Conservation (phyloP, 164 flowering plant genomes). For the Tetrastigma voinierianum region DNA sequence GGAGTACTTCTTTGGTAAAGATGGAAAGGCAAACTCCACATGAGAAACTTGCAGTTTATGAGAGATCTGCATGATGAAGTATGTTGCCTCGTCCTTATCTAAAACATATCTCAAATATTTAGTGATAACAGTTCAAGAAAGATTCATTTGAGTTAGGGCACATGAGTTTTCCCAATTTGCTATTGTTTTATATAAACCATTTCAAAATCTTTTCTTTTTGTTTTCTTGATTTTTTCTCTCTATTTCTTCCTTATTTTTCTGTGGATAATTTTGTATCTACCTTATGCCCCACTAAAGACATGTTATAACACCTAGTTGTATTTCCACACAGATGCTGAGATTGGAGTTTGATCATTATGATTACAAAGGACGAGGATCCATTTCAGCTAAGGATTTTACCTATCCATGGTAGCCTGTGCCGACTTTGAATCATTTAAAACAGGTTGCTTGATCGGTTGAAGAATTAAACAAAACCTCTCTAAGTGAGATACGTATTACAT, state of each 20-base stretch:
- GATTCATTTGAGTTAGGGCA: no score
- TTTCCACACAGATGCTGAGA: constrained; percentile 56
- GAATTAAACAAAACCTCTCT: constrained; percentile 48
- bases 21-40: constrained; percentile 63
- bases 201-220: no score
- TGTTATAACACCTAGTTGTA: constrained; percentile 1
- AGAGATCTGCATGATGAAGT: constrained; percentile 79
- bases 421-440: constrained; percentile 65
- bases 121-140: neutral
- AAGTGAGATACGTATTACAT: constrained; percentile 47
- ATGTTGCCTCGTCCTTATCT: constrained; percentile 14
- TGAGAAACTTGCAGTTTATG: constrained; percentile 69
- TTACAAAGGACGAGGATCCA: constrained; percentile 58
- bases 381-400: constrained; percentile 92
- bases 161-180: no score
- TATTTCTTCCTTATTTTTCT: no score
- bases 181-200: no score
- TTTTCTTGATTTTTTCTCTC: no score
- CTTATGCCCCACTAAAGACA: neutral
- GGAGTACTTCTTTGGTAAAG: constrained; percentile 82
- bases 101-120: neutral
- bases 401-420: constrained; percentile 95
- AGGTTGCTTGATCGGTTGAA: constrained; percentile 72
- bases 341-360: constrained; percentile 94
- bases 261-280: neutral